Evolutionary conservation across 805 yeast species (phyloP), one percentile per base, ranked within the genome.

Genomic region (Helenozyma baotianmanensis): DNA sequence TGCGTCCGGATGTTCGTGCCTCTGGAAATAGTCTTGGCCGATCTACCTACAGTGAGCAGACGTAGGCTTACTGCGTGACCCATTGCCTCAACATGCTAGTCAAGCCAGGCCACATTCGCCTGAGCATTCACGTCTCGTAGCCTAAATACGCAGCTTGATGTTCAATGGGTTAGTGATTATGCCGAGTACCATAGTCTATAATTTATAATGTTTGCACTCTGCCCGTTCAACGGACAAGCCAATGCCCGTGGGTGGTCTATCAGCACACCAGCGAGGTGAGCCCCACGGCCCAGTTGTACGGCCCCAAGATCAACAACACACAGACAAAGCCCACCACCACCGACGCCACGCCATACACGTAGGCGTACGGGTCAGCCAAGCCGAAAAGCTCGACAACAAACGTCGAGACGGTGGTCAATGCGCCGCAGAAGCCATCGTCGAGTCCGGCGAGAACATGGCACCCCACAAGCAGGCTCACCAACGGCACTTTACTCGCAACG

Each of bases 361-460:
- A 71, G 4, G 76, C 58, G 37, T 60, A 39, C 11, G 50, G 23
- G 4, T 64, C 32, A 35, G 51, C 36, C 25, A 57, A 29, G 1
- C 51, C 53, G 40, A 47, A 65, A 23, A 85, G 54, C 53, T 88
- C 97, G 25, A 72, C 77, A 7, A 83, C 70, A 45, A 87, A 82
- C 1, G 96, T 82, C 35, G 90, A 80, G 24, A 85, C 74, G 0
- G 96, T 84, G 24, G 86, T 76, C 31, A 82, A 55, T 2, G 75
- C 70, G 1, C 89, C 94, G 50, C 86, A 78, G 38, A 74, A 78
- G 0, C 95, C 94, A 44, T 75, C 74, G 13, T 60, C 64, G 2
- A 82, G 50, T 0, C 82, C 88, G 6, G 45, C 40, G 1, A 80
- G 47, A 3, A 77, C 72, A 24, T 74, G 77, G 40, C 84, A 76